A percentile compares a stretch with the other conserved stretches of the same genome.
Evolutionary conservation across 228 moss, liverwort and hornwort species (phyloP).

Genomic region (Sphagnum fallax): DNA sequence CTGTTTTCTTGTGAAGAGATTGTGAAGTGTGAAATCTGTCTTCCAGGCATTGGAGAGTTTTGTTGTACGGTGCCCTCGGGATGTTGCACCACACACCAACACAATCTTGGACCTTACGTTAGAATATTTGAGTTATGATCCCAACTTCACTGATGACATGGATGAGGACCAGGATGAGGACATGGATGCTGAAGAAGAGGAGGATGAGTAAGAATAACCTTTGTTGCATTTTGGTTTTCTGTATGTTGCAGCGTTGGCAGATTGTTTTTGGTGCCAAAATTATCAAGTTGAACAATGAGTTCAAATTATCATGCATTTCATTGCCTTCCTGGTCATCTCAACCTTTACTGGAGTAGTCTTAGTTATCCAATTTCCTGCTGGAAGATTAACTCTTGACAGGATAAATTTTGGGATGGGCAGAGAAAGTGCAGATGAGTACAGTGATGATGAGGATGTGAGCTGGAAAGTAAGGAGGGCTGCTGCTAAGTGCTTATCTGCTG

Average conservation of each 20-base stretch:
- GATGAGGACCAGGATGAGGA: constrained; percentile 95
- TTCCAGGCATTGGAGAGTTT: constrained; percentile 90
- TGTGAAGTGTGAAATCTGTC: too few relatives aligned
- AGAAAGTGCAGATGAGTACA: constrained; percentile 98
- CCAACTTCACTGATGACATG: constrained; percentile 99
- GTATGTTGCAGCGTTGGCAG: too few relatives aligned
- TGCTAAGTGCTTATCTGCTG: constrained; percentile 88
- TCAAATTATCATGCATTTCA: too few relatives aligned
- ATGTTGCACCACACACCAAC: constrained; percentile 81
- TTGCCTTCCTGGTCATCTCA: too few relatives aligned
- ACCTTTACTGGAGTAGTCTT: too few relatives aligned
- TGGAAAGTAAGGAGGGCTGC: constrained; percentile 98
- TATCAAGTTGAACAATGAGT: too few relatives aligned
- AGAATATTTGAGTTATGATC: constrained; percentile 97
- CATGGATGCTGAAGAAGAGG: constrained; percentile 98
- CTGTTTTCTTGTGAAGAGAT: too few relatives aligned
- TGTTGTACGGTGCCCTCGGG: constrained; percentile 89
- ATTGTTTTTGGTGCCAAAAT: too few relatives aligned
- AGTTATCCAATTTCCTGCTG: too few relatives aligned
- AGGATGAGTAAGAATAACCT: constrained; percentile 70
- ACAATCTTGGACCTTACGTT: constrained; percentile 79
- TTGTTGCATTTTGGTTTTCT: too few relatives aligned
- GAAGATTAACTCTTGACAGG: too few relatives aligned
- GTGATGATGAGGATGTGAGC: constrained; percentile 99
- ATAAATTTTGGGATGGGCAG: constrained; percentile 20